Base-by-base conservation (phyloP, 176 grass and related monocot species). In the Bonia amplexicaulis region DNA sequence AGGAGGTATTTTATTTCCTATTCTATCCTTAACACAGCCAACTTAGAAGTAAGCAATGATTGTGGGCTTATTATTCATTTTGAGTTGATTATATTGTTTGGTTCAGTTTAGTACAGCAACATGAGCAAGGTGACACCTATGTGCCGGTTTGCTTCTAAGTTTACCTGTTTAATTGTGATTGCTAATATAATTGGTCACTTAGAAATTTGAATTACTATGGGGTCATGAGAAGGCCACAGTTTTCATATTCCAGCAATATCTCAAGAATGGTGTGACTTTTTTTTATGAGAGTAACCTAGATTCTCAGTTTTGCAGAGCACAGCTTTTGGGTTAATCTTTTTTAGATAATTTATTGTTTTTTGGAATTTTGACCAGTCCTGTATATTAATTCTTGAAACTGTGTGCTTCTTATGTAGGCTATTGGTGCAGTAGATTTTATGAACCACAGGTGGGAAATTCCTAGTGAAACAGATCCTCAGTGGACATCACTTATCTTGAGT, bases 401-500 rank as follows among this genome's bases (percentile, higher is more conserved):
- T 72, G 4, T 60, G 31, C 3, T 74, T 45, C 26, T 54, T 66
- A 48, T 89, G 65, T 74, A 99, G 97, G 88, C 96, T 59, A 99
- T 96, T 59, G 97, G 91, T 58, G 92, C 93, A 15, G 92, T 99
- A 35, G 97, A 93, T 71, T 99, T 99, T 78, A 99, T 99, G 97
- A 88, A 99, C 71, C 93, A 94, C 53, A 89, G 93, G 69, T 76
- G 96, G 92, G 97, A 99, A 59, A 84, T 99, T 62, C 93, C 97
- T 3, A 85, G 9, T 66, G 91, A 96, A 66, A 67, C 88, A 54
- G 97, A 99, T 85, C 88, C 91, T 29, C 90, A 92, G 69, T 99
- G 97, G 97, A 84, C 82, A 73, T 91, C 93, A 45, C 88, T 99
- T 75, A 86, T 99, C 29, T 66, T 91, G 66, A 99, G 90, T 84